Evolutionary conservation across 768 basidiomycete genomes (phyloP).

Genomic region (Lepiota brunneoincarnata): DNA sequence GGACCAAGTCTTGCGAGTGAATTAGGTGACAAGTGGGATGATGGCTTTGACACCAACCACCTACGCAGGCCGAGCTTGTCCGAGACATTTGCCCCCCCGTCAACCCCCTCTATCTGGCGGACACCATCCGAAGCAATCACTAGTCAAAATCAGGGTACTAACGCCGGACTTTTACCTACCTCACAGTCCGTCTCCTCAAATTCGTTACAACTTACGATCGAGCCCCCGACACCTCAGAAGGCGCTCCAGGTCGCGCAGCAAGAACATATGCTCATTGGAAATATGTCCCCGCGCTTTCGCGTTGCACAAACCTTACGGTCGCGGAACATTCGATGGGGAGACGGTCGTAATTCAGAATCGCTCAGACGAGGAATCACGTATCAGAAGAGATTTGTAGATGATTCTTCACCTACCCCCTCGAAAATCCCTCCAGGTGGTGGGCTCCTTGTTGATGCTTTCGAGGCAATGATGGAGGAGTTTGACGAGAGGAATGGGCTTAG

Average conservation of each 20-base stretch:
- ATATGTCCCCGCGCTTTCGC: conserved; percentile 11
- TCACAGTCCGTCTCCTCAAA: not conserved
- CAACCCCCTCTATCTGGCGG: conserved; percentile 29
- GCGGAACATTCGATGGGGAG: conserved; percentile 54
- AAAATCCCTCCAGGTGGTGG: not conserved
- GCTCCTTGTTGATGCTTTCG: conserved; percentile 6
- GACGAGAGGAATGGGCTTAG: not conserved
- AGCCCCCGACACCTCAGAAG: conserved; percentile 40
- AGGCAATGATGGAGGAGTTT: conserved; percentile 11
- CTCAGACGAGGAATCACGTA: not conserved
- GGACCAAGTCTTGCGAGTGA: conserved; percentile 48
- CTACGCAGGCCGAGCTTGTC: conserved; percentile 55
- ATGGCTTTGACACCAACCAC: conserved; percentile 30
- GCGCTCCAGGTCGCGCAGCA: conserved; percentile 8
- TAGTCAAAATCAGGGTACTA: not conserved
- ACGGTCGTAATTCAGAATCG: conserved; percentile 7
- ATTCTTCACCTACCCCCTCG: not conserved
- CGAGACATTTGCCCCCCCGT: conserved; percentile 44
- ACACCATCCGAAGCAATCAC: not conserved
- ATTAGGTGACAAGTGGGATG: conserved; percentile 42
- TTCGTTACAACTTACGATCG: conserved; percentile 35
- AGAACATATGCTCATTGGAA: conserved; percentile 9
- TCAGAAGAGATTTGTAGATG: not conserved
- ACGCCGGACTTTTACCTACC: not conserved
- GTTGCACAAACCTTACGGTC: conserved; percentile 45